Percentiles rank a stretch among this genome's conserved stretches.
These are phyloP conservation scores for Eutrema heterophyllum DNA, from an alignment of 345 rosid genomes.

Conservation along the genomic window DNA sequence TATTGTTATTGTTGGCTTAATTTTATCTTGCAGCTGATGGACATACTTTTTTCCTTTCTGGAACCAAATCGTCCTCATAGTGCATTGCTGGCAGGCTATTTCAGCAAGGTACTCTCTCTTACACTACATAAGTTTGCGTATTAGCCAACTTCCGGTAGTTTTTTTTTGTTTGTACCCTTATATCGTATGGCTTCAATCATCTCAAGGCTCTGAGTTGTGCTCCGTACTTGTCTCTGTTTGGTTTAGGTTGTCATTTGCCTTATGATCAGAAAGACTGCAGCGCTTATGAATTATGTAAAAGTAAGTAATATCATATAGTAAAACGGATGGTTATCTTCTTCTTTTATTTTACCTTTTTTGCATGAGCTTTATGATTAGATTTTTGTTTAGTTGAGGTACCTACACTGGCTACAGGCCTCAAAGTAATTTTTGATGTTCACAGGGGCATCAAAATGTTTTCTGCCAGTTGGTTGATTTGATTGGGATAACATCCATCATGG, in stretches of 20 bases:
- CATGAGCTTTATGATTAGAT: not conserved
- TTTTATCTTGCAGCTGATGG: constrained; percentile 67
- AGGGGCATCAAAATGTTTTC: constrained; percentile 90
- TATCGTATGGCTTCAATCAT: not conserved
- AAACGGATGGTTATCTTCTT: not conserved
- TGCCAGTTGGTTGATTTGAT: constrained; percentile 89
- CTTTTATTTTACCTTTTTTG: not conserved
- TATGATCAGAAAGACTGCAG: constrained; percentile 90
- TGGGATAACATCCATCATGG: constrained; percentile 99
- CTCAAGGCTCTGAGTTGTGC: not conserved
- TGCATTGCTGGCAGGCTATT: constrained; percentile 92
- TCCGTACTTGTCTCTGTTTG: constrained; percentile 21
- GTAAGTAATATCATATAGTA: constrained; percentile 36
- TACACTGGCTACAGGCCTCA: constrained; percentile 14
- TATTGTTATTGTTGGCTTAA: constrained; percentile 10
- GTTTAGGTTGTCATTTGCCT: constrained; percentile 90
- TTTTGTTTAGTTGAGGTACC: not conserved
- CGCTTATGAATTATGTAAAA: constrained; percentile 88
- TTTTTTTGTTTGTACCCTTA: not conserved
- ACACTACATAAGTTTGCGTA: not conserved
- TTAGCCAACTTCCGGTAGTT: not conserved
- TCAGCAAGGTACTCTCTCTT: constrained; percentile 71
- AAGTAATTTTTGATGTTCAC: constrained; percentile 29
- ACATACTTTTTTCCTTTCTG: constrained; percentile 89
- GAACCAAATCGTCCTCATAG: constrained; percentile 82